Base-by-base conservation (phyloP, 2,329 filamentous ascomycete genomes). In the Apiospora koreana region DNA sequence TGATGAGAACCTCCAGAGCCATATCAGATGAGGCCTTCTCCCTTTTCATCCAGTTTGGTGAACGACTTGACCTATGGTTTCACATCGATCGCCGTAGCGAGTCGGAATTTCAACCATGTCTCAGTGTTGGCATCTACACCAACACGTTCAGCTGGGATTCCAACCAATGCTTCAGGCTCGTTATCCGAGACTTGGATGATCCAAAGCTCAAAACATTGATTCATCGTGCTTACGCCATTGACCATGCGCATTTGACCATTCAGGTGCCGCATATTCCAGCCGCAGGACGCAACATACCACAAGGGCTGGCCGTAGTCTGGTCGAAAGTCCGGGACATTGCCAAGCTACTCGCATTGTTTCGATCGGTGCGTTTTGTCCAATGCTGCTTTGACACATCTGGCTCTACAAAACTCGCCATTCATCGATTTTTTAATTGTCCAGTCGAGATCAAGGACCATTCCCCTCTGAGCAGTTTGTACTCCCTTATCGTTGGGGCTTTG, bases 191-290 rank as follows among this genome's bases (percentile, higher is more conserved):
- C 23, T 14, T 50, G 46, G 4, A 50, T 10, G 46, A 50, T 12
- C 10, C 23, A 25, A 50, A 50, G 10, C 8, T 50, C 23, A 25
- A 23, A 14, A 4, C 10, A 5, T 1, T 50, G 10, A 5, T 14
- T 2, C 9, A 25, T 5, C n/a, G 2, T 25, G 9, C 8, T 4
- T 12, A 3, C 9, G 3, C 5, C 10, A 7, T 50, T 12, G 23
- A 25, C 1, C 0, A 1, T 5, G 46, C 25, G 1, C 3, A 14
- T 0, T 3, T 50, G 23, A 1, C 1, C 23, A 50, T 50, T 14
- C 8, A 50, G 6, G 46, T 50, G 3, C 46, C 46, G 25, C 8
- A 50, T 1, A n/a, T 50, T 2, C 8, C n/a, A 50, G 46, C 46
- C 2, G 8, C 1, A 23, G 46, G 46, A 50, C 8, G n/a, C n/a